A percentile compares a stretch with the other conserved stretches of the same genome.
phyloP scores from a whole-genome alignment of 306 rosid genomes.

The Alnus rubra region DNA sequence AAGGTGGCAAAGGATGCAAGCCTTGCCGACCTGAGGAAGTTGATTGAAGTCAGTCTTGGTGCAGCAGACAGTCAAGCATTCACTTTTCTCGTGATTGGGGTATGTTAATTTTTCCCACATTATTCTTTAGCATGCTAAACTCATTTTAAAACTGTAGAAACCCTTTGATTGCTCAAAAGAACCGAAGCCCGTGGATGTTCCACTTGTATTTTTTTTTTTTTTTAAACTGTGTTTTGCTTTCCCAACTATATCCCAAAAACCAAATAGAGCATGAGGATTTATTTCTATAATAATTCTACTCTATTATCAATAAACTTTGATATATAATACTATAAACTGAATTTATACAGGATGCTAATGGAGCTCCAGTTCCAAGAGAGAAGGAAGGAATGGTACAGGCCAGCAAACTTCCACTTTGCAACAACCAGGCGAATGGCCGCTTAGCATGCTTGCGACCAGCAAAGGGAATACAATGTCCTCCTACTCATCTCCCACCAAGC shows the following conservation, averaged over 20 bases:
- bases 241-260: neutral
- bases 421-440: constrained; percentile 2
- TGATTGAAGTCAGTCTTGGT: constrained; percentile 7
- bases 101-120: neutral
- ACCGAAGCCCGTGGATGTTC: too few species aligned
- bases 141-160: neutral
- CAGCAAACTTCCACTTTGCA: constrained; percentile 13
- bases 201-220: too few species aligned
- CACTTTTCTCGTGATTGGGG: constrained; percentile 10
- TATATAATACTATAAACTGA: too few species aligned
- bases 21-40: constrained; percentile 11
- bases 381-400: constrained; percentile 15
- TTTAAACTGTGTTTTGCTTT: neutral
- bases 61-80: constrained; percentile 4
- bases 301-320: neutral
- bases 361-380: constrained; percentile 6
- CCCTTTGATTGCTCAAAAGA: neutral
- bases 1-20: constrained; percentile 6
- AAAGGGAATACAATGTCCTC: constrained; percentile 34
- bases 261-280: neutral
- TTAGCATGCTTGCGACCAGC: constrained; percentile 6
- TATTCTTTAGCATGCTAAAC: neutral
- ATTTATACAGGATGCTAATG: neutral
- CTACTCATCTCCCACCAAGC: constrained; percentile 23
- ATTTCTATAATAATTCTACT: neutral